These are phyloP conservation scores for Didymella segeticola DNA, from an alignment of 2,329 filamentous ascomycete species.

Conservation along the genomic window DNA sequence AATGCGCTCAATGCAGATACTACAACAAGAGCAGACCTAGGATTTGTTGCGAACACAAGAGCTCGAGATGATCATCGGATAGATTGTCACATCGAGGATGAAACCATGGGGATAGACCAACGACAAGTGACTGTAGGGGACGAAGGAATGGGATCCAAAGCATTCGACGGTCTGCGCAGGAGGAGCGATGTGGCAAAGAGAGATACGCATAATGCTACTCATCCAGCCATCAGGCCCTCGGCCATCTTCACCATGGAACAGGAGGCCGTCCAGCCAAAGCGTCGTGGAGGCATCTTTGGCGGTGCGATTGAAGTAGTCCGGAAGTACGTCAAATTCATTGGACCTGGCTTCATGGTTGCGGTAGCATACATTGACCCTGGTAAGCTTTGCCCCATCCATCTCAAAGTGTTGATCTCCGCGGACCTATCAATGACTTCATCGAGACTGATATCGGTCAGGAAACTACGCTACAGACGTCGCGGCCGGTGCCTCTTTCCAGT, in stretches of 20 bases:
- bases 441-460: conserved; percentile 43
- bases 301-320: conserved; percentile 19
- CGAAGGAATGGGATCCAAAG: background rate
- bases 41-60: conserved; percentile 65
- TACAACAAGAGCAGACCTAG: conserved; percentile 68
- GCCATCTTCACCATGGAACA: conserved; percentile 7
- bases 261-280: background rate
- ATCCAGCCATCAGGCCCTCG: background rate
- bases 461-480: conserved; percentile 76
- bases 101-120: conserved; percentile 1
- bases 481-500: conserved; percentile 70
- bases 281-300: conserved; percentile 1
- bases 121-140: background rate
- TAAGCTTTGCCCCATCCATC: background rate
- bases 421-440: background rate
- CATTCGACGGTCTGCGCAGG: background rate
- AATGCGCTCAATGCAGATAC: conserved; percentile 63
- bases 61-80: conserved; percentile 53
- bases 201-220: background rate
- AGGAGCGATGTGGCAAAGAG: conserved; percentile 1
- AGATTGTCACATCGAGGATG: conserved; percentile 22
- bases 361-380: conserved; percentile 58
- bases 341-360: conserved; percentile 69
- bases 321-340: conserved; percentile 66
- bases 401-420: background rate